Conservation (phyloP, 2,329 filamentous ascomycete species). For the Talaromyces rugulosus region DNA sequence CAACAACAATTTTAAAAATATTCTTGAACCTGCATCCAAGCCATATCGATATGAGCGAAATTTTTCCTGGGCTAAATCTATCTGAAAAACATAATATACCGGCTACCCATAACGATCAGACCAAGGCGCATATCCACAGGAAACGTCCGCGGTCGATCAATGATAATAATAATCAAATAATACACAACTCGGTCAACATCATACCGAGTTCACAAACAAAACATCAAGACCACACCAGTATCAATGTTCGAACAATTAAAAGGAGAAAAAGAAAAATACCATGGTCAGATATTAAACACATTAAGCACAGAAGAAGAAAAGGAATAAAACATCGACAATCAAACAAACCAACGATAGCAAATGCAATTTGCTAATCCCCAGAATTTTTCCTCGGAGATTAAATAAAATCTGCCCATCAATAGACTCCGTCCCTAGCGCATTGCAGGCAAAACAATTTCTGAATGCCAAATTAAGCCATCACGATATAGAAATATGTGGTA, state of each 20-base stretch:
- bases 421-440: background rate
- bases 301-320: background rate
- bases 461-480: background rate
- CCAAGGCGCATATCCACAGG: background rate
- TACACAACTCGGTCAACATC: background rate
- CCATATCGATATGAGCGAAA: background rate
- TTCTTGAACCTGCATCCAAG: background rate
- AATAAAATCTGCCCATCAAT: background rate
- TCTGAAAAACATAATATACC: background rate
- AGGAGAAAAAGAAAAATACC: background rate
- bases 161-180: background rate
- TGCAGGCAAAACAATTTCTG: background rate
- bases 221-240: background rate
- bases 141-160: background rate
- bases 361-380: background rate
- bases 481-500: background rate
- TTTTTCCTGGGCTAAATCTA: background rate
- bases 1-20: background rate
- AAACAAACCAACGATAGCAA: background rate
- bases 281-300: background rate
- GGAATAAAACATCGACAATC: background rate
- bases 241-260: background rate
- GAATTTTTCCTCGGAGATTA: background rate
- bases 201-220: background rate
- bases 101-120: background rate